These are phyloP conservation scores for Thielaviopsis ethacetica DNA, from an alignment of 2,329 filamentous ascomycete species.

Conservation along the genomic window DNA sequence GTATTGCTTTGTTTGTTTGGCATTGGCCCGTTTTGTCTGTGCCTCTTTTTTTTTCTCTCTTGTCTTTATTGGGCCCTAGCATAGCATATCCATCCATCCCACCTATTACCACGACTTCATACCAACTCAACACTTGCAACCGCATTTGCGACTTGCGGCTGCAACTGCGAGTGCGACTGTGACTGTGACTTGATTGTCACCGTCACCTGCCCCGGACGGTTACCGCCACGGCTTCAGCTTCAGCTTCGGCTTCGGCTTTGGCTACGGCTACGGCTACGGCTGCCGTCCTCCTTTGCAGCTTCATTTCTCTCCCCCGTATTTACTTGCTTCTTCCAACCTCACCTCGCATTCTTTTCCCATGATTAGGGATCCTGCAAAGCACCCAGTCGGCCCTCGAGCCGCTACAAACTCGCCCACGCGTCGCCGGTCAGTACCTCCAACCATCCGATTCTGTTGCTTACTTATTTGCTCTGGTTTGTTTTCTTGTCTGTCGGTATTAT, in stretches of 20 bases:
- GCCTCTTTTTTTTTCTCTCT: too few species aligned
- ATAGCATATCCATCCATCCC: not conserved
- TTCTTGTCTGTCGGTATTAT: not conserved
- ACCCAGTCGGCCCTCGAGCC: conserved; percentile 6
- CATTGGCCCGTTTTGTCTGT: too few species aligned
- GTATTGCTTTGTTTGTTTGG: too few species aligned
- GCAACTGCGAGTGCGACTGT: too few species aligned
- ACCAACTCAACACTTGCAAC: too few species aligned
- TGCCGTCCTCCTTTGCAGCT: too few species aligned
- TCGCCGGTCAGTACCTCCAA: conserved; percentile 4
- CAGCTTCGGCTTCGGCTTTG: too few species aligned
- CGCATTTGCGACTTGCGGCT: too few species aligned
- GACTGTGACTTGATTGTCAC: too few species aligned
- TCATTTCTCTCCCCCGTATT: too few species aligned
- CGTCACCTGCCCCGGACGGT: too few species aligned
- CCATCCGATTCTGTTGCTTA: not conserved
- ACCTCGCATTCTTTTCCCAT: conserved; percentile 16
- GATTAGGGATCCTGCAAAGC: conserved; percentile 9
- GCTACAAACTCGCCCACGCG: conserved; percentile 5
- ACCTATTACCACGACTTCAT: not conserved
- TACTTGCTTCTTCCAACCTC: conserved; percentile 15
- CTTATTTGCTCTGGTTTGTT: not conserved
- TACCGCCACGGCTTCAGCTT: not conserved
- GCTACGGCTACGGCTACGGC: conserved; percentile 3
- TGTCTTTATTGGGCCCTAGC: too few species aligned